Percentiles rank a stretch among this genome's conserved stretches.
Evolutionary conservation across 352 stramenopile species (phyloP).

Genomic region (Phytopythium oedochilum): DNA sequence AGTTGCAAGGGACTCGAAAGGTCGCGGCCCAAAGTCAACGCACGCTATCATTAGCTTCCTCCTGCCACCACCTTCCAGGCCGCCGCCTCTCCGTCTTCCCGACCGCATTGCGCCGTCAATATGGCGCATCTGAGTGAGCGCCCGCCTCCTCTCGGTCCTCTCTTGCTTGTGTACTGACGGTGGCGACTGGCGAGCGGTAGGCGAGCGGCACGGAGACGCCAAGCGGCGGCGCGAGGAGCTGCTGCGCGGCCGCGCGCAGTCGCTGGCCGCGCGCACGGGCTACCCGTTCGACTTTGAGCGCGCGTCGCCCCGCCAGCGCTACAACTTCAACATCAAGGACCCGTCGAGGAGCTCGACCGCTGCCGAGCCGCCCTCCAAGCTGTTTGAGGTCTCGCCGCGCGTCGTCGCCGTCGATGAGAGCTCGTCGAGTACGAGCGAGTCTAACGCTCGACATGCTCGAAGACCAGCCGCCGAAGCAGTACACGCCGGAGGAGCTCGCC

Average conservation of each 20-base stretch:
- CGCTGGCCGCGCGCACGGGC: conserved; percentile 32
- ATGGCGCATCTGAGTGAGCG: conserved; percentile 42
- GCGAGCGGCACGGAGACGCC: conserved; percentile 50
- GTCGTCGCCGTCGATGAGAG: neutral
- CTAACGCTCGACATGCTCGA: neutral
- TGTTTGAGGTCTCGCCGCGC: neutral
- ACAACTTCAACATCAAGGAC: conserved; percentile 3
- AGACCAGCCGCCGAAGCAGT: neutral
- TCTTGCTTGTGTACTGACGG: neutral
- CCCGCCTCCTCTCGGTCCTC: neutral
- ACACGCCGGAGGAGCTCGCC: conserved; percentile 12
- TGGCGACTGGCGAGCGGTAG: conserved; percentile 12
- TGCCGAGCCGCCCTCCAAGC: neutral
- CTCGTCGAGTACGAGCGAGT: too few relatives aligned
- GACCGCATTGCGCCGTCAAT: neutral
- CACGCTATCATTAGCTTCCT: neutral
- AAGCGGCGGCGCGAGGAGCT: conserved; percentile 42
- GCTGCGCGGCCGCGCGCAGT: conserved; percentile 37
- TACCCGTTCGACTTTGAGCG: conserved; percentile 36
- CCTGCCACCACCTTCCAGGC: neutral
- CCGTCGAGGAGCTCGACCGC: too few relatives aligned
- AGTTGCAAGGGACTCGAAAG: neutral
- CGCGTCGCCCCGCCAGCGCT: conserved; percentile 3
- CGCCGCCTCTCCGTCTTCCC: neutral
- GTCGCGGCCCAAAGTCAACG: neutral